Evolutionary conservation across 192 early-diverging fungal genomes (phyloP).

Genomic region (Rhizoclosmatium globosum): DNA sequence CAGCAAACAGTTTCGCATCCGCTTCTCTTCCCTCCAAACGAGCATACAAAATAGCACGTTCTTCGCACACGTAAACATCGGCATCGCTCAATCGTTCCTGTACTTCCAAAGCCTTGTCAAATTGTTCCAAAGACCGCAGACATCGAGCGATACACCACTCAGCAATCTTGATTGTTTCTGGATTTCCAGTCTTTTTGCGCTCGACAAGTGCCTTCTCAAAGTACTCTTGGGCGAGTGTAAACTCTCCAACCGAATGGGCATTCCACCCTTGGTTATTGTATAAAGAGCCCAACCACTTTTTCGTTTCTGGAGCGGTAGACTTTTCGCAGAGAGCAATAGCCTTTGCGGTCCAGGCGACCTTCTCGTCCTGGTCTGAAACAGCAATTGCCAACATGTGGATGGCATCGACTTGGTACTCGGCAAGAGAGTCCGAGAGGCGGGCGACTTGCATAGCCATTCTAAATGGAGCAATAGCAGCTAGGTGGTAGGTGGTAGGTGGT

Average conservation of each 20-base stretch:
- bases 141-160: slow-evolving; percentile 18
- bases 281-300: background rate
- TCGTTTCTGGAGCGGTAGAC: background rate
- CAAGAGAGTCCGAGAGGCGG: background rate
- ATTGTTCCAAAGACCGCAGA: background rate
- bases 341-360: background rate
- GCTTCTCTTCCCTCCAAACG: background rate
- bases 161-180: slow-evolving; percentile 2
- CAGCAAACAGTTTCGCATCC: slow-evolving; percentile 1
- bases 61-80: slow-evolving; percentile 17
- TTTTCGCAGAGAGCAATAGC: slow-evolving; percentile 4
- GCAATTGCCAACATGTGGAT: slow-evolving; percentile 26
- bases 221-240: background rate
- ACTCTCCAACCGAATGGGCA: background rate
- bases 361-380: background rate
- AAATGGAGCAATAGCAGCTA: slow-evolving; percentile 12
- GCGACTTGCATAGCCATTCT: background rate
- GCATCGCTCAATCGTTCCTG: slow-evolving; percentile 6
- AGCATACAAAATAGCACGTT: slow-evolving; percentile 18
- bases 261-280: background rate
- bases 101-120: background rate
- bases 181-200: background rate
- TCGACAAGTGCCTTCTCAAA: background rate
- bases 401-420: background rate
- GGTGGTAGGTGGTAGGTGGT: background rate